phyloP scores from a whole-genome alignment of 495 filamentous ascomycete genomes.

The Parmelia sp. region DNA sequence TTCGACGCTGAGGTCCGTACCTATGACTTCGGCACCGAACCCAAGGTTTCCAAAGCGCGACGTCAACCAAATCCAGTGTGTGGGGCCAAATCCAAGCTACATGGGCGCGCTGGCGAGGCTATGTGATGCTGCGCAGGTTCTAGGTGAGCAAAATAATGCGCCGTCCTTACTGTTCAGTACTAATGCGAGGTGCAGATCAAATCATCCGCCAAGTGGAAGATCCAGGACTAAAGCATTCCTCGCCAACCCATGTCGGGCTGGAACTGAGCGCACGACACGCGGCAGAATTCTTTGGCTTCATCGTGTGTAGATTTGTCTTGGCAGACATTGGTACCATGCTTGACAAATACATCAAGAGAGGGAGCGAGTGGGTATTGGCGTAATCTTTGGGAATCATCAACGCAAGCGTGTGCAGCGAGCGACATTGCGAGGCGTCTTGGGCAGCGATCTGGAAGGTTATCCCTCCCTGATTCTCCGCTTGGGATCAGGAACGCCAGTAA shows the following conservation, averaged over 20 bases:
- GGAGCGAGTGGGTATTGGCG: conserved; percentile 86
- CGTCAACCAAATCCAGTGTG: conserved; percentile 59
- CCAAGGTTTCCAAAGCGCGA: conserved; percentile 60
- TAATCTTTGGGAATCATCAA: conserved; percentile 18
- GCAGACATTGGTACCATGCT: conserved; percentile 78
- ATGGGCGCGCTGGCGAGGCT: conserved; percentile 85
- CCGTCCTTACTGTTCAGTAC: conserved; percentile 12
- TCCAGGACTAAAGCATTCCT: conserved; percentile 74
- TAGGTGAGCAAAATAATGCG: conserved; percentile 58
- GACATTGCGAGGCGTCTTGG: conserved; percentile 7
- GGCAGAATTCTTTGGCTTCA: conserved; percentile 96
- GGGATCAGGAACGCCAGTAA: background rate
- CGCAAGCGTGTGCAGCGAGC: background rate
- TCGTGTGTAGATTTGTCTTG: conserved; percentile 87
- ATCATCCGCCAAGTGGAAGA: conserved; percentile 94
- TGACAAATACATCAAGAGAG: conserved; percentile 95
- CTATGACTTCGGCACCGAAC: conserved; percentile 67
- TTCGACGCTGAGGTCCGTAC: conserved; percentile 62
- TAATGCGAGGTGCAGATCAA: conserved; percentile 58
- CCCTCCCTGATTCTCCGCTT: background rate
- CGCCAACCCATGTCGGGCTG: conserved; percentile 83
- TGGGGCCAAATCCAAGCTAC: conserved; percentile 81
- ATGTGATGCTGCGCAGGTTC: conserved; percentile 87
- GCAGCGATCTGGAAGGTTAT: background rate
- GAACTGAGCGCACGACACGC: conserved; percentile 91